A percentile compares a stretch with the other conserved stretches of the same genome.
Conservation (phyloP, 2,329 filamentous ascomycete species). For the Tolypocladium guangdongense region DNA sequence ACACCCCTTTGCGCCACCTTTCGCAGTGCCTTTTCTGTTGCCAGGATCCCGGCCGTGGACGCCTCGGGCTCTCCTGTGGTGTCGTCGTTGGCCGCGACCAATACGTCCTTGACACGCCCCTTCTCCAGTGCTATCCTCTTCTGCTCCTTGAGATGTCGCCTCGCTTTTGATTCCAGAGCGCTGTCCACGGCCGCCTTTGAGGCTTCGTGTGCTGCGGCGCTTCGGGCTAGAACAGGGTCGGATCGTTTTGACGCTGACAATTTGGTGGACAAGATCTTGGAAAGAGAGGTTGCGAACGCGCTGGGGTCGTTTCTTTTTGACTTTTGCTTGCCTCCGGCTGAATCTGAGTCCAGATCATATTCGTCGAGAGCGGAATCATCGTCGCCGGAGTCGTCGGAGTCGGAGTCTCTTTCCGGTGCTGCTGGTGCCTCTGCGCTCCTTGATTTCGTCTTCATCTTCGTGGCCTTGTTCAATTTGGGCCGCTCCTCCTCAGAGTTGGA, state of each 20-base stretch:
- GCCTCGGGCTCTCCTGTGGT: conserved; percentile 28
- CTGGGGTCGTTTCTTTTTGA: conserved; percentile 86
- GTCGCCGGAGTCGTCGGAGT: conserved; percentile 14
- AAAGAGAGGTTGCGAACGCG: conserved; percentile 86
- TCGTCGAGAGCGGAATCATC: conserved; percentile 22
- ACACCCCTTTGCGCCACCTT: conserved; percentile 91
- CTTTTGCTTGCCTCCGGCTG: conserved; percentile 33
- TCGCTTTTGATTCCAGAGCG: conserved; percentile 72
- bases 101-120: conserved; percentile 77
- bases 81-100: conserved; percentile 50
- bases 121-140: conserved; percentile 72
- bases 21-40: conserved; percentile 67
- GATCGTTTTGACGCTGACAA: conserved; percentile 68
- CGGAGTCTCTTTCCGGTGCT: conserved; percentile 10
- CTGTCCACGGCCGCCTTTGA: conserved; percentile 63
- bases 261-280: conserved; percentile 86
- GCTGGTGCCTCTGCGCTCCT: background rate
- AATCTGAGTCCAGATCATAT: conserved; percentile 29
- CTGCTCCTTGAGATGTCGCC: conserved; percentile 67
- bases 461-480: conserved; percentile 5
- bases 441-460: conserved; percentile 11
- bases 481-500: conserved; percentile 26
- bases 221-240: conserved; percentile 87
- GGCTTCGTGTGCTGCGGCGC: conserved; percentile 60
- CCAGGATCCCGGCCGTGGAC: conserved; percentile 46